These are phyloP conservation scores for Candida manassasensis DNA, from an alignment of 805 yeast genomes.

Conservation along the genomic window DNA sequence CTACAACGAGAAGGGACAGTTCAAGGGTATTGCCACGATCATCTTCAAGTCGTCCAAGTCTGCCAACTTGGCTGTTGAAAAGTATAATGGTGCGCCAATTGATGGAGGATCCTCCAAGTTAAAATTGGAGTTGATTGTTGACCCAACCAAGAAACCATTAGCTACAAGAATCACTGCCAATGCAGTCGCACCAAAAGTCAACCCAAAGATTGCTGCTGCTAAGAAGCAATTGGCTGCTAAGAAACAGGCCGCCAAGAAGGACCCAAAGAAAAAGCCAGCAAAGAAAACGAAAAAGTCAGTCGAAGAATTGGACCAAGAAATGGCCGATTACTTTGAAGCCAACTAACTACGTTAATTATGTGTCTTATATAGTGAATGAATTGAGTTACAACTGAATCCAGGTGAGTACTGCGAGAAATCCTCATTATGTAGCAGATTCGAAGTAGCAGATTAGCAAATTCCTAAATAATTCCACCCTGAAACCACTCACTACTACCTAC, in stretches of 20 bases:
- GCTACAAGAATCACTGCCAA: slow-evolving; percentile 67
- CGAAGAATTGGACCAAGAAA: slow-evolving; percentile 95
- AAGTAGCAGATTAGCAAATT: too few relatives aligned
- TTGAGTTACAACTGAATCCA: too few relatives aligned
- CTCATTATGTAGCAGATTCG: too few relatives aligned
- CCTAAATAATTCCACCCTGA: too few relatives aligned
- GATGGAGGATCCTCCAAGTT: slow-evolving; percentile 79
- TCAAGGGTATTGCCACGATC: slow-evolving; percentile 88
- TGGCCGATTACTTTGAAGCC: slow-evolving; percentile 82
- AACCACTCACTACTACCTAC: too few relatives aligned
- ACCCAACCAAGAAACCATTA: slow-evolving; percentile 74
- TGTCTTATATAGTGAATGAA: too few relatives aligned
- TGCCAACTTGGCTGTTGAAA: slow-evolving; percentile 76
- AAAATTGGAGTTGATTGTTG: slow-evolving; percentile 77
- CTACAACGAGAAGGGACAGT: slow-evolving; percentile 84
- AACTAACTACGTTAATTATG: slow-evolving; percentile 1
- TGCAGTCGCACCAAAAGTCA: slow-evolving; percentile 16
- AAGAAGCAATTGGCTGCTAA: slow-evolving; percentile 15
- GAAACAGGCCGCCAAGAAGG: slow-evolving; percentile 32
- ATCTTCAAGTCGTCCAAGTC: slow-evolving; percentile 62
- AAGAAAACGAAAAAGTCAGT: slow-evolving; percentile 62
- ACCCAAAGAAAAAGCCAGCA: slow-evolving; percentile 20
- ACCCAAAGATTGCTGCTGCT: slow-evolving; percentile 6
- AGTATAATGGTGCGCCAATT: slow-evolving; percentile 88
- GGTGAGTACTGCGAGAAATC: too few relatives aligned